Conservation (phyloP, 2,329 filamentous ascomycete species). For the Fusarium sp. region DNA sequence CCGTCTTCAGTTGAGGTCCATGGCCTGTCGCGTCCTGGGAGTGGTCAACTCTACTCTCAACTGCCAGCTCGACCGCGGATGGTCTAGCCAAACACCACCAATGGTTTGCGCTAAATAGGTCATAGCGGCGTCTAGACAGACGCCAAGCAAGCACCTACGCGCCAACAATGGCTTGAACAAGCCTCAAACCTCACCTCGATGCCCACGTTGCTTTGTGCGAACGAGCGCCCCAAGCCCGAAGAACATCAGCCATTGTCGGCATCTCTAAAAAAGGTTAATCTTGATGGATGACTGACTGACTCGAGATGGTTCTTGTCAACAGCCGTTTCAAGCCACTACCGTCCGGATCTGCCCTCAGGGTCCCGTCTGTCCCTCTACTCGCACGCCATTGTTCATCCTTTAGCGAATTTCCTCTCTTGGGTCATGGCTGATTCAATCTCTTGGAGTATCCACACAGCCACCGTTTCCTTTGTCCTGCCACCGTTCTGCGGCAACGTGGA, state of each 20-base stretch:
- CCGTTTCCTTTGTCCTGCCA: constrained; percentile 14
- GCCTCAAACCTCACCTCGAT: background rate
- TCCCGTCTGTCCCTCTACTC: background rate
- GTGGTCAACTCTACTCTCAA: background rate
- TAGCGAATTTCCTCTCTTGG: background rate
- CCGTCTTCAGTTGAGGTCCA: background rate
- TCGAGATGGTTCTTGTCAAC: constrained; percentile 3
- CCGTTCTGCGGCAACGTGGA: constrained; percentile 3
- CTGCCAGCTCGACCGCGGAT: background rate
- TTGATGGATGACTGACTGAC: background rate
- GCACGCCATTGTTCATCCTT: background rate
- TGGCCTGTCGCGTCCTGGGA: background rate
- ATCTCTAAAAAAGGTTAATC: background rate
- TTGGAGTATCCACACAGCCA: constrained; percentile 10
- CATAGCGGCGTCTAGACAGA: constrained; percentile 18
- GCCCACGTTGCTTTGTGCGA: background rate
- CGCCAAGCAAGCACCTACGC: background rate
- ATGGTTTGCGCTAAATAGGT: background rate
- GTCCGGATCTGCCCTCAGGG: background rate
- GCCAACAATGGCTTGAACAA: constrained; percentile 1
- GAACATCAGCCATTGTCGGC: background rate
- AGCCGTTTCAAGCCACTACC: constrained; percentile 11
- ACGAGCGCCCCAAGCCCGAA: background rate
- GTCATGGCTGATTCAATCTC: background rate
- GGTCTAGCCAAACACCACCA: background rate